These are phyloP conservation scores for Penicillium frequentans DNA, from an alignment of 2,329 filamentous ascomycete genomes.

Conservation along the genomic window DNA sequence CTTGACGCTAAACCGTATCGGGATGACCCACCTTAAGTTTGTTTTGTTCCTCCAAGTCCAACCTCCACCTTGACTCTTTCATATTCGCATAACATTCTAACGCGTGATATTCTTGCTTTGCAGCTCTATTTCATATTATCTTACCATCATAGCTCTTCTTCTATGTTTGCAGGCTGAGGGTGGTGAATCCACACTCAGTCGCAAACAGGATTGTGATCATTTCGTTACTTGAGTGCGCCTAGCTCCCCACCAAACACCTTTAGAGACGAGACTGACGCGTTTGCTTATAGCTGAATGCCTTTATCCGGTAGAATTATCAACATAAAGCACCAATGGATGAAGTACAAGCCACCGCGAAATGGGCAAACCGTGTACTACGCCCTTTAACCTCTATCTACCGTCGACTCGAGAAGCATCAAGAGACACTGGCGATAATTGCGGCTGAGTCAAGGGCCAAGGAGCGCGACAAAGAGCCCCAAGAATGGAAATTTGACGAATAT, in stretches of 20 bases:
- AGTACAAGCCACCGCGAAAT: constrained; percentile 41
- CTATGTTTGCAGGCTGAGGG: constrained; percentile 2
- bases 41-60: constrained; percentile 11
- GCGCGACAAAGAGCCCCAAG: constrained; percentile 1
- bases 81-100: constrained; percentile 4
- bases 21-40: constrained; percentile 28
- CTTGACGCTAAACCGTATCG: constrained; percentile 21
- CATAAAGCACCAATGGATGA: constrained; percentile 33
- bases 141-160: not conserved
- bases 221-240: constrained; percentile 4
- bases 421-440: constrained; percentile 30
- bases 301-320: constrained; percentile 6
- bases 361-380: constrained; percentile 46
- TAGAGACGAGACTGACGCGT: not conserved
- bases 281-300: constrained; percentile 2
- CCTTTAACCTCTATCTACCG: constrained; percentile 42
- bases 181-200: constrained; percentile 14
- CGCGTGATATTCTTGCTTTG: constrained; percentile 7
- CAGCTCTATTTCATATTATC: constrained; percentile 8
- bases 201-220: constrained; percentile 5
- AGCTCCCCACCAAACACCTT: not conserved
- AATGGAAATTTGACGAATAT: too few species aligned
- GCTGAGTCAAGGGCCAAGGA: constrained; percentile 21
- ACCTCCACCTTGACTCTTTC: not conserved
- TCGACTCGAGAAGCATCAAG: constrained; percentile 43